Base-by-base conservation (phyloP, 2,329 filamentous ascomycete species). In the Ascosphaera apis region DNA sequence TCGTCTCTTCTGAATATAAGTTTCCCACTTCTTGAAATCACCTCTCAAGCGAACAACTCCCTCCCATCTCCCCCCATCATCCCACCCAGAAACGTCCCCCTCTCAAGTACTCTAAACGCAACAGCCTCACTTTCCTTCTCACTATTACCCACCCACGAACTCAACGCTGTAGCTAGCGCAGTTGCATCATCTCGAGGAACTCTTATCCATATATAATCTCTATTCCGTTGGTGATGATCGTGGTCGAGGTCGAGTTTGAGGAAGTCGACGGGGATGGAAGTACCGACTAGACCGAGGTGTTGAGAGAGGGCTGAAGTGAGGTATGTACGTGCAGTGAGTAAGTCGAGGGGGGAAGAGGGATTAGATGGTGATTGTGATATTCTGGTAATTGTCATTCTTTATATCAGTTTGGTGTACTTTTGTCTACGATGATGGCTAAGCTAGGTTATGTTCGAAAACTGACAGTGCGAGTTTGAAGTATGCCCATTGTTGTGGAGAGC, bases 211-310 rank as follows among this genome's bases (percentile, higher is more conserved):
- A 55, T 40, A n/a, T n/a, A n/a, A n/a, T n/a, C n/a, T n/a, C 5
- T 8, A 27, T 28, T 35, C 11, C n/a, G 40, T 36, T 9, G 33
- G 31, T 12, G 31, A 25, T 23, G 36, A 37, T 23, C 31, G 34
- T 23, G 12, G 21, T 5, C 11, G 23, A 28, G 25, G 27, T 50
- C 47, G 13, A 58, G 44, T 33, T 60, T 59, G 11, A 63, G 44
- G 23, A 64, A 58, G 38, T 65, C 61, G 35, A 64, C 50, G 2
- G 58, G 45, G 28, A 64, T 62, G 11, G 58, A 50, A 2, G 58
- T 57, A 12, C 61, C 61, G 3, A 53, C 52, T 5, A 62, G 39
- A 1, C 61, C 61, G 32, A 63, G 55, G 44, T 58, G 62, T 45
- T 62, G 58, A 15, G 54, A 53, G 1, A 65, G 50, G 1, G 61